Conservation (phyloP, 2,329 filamentous ascomycete genomes). For the Monosporascus sp. region DNA sequence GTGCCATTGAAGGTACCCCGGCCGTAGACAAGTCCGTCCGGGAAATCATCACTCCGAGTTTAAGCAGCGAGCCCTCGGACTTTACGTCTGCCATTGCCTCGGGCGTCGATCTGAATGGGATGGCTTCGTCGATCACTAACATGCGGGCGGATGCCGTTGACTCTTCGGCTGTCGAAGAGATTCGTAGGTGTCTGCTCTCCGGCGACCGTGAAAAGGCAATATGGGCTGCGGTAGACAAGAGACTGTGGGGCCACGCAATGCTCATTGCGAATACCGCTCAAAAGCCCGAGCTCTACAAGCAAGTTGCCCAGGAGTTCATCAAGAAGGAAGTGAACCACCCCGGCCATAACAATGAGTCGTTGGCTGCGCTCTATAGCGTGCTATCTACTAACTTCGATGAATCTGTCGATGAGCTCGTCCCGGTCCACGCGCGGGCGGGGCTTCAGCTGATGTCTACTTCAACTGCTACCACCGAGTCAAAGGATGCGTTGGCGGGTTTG, state of each 20-base stretch:
- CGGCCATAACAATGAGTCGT: constrained; percentile 74
- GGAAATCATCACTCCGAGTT: constrained; percentile 62
- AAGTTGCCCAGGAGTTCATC: constrained; percentile 92
- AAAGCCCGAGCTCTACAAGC: constrained; percentile 80
- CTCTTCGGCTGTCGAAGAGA: constrained; percentile 60
- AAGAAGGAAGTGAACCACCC: constrained; percentile 86
- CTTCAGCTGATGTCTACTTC: constrained; percentile 84
- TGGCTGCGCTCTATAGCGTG: constrained; percentile 89
- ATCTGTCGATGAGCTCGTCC: constrained; percentile 91
- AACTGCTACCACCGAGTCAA: constrained; percentile 52
- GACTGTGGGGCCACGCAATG: constrained; percentile 95
- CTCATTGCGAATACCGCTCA: constrained; percentile 69
- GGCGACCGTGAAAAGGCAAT: constrained; percentile 89
- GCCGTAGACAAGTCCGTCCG: constrained; percentile 71
- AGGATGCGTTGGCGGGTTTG: constrained; percentile 75
- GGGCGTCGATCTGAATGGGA: constrained; percentile 34
- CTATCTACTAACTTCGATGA: constrained; percentile 93
- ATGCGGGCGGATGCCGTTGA: constrained; percentile 64
- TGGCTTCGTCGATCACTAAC: constrained; percentile 28
- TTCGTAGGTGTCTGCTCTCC: constrained; percentile 67
- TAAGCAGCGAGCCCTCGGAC: constrained; percentile 25
- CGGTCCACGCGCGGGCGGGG: constrained; percentile 84
- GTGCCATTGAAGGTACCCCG: constrained; percentile 66
- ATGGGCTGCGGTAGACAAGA: constrained; percentile 88
- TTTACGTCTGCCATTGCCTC: constrained; percentile 21